Evolutionary conservation across 1,284 basidiomycete genomes (phyloP).

Genomic region (Fomes fomentarius): DNA sequence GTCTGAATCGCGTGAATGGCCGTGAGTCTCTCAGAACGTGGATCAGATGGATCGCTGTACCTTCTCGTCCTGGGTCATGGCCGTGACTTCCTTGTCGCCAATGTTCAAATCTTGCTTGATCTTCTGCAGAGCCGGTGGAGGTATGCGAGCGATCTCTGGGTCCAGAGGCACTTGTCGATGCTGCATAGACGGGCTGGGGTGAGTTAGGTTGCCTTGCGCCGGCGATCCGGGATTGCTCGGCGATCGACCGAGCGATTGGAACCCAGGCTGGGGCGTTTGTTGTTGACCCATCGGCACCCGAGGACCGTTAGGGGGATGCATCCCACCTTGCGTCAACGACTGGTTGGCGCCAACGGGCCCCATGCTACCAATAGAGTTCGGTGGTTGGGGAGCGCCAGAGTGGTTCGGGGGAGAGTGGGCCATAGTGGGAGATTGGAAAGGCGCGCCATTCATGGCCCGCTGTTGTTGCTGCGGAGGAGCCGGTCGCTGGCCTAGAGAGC

Average conservation of each 20-base stretch:
- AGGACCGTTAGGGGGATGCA: conserved; percentile 54
- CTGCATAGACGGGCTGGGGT: conserved; percentile 59
- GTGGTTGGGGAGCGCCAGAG: conserved; percentile 30
- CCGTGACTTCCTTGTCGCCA: conserved; percentile 49
- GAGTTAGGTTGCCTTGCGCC: conserved; percentile 43
- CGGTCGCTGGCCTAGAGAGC: conserved; percentile 35
- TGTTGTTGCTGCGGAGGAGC: conserved; percentile 39
- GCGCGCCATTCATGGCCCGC: conserved; percentile 41
- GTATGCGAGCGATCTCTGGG: not conserved
- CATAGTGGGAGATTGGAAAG: conserved; percentile 48
- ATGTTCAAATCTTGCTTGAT: conserved; percentile 45
- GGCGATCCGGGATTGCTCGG: conserved; percentile 62
- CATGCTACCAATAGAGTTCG: conserved; percentile 44
- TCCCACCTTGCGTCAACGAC: conserved; percentile 49
- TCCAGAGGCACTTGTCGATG: conserved; percentile 37
- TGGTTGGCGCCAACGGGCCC: conserved; percentile 46
- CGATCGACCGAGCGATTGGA: conserved; percentile 47
- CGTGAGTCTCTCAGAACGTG: conserved; percentile 8
- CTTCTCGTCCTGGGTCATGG: conserved; percentile 57
- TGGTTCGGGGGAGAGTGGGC: conserved; percentile 42
- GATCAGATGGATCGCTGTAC: conserved; percentile 38
- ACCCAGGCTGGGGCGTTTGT: conserved; percentile 43
- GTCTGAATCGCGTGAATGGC: conserved; percentile 26
- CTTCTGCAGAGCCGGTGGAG: conserved; percentile 7
- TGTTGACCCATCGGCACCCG: conserved; percentile 40